Percentiles rank a stretch among this genome's conserved stretches.
Conservation (phyloP, 2,329 filamentous ascomycete genomes). For the Albifimbria verrucaria region DNA sequence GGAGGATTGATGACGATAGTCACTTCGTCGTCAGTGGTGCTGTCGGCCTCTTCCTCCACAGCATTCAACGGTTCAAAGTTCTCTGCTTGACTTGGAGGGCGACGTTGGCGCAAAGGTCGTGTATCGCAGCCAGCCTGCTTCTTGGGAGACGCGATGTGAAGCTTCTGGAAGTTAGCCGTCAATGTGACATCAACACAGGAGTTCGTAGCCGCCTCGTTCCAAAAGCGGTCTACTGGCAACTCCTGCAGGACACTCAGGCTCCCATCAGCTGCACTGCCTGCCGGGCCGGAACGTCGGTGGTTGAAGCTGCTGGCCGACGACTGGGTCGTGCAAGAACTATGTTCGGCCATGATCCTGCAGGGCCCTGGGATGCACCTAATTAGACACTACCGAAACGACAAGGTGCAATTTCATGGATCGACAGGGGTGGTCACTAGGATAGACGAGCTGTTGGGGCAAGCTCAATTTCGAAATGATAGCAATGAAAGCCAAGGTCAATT, state of each 20-base stretch:
- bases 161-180: conserved; percentile 2
- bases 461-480: background rate
- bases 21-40: conserved; percentile 3
- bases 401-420: conserved; percentile 21
- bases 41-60: conserved; percentile 25
- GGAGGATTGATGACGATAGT: background rate
- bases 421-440: conserved; percentile 13
- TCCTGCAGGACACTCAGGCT: conserved; percentile 18
- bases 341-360: background rate
- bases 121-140: conserved; percentile 7
- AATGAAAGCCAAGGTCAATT: background rate
- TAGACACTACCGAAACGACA: background rate
- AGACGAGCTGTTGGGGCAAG: background rate
- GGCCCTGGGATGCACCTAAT: background rate
- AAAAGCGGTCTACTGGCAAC: conserved; percentile 18
- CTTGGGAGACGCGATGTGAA: conserved; percentile 2
- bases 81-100: conserved; percentile 25
- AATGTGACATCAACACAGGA: conserved; percentile 7
- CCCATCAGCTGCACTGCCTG: too few relatives aligned
- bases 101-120: conserved; percentile 20
- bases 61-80: conserved; percentile 30
- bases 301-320: background rate
- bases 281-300: too few relatives aligned
- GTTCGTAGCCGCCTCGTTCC: conserved; percentile 18
- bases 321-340: background rate